A percentile compares a stretch with the other conserved stretches of the same genome.
Evolutionary conservation across 148 eudicot genomes (phyloP).

Genomic region (Oxyria digyna): DNA sequence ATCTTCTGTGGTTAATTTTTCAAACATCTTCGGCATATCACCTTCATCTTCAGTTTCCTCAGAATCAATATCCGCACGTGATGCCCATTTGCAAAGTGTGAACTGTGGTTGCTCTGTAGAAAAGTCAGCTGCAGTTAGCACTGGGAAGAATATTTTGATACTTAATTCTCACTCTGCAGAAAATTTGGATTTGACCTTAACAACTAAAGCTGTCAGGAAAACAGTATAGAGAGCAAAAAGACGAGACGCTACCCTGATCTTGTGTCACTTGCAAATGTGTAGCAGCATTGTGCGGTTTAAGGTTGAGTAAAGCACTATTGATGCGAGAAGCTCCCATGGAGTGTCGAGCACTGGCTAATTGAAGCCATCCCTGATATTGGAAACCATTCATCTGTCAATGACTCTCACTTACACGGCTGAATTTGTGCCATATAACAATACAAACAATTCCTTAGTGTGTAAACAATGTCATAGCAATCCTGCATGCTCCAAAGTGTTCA

Average conservation of each 20-base stretch:
- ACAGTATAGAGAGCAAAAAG: not conserved
- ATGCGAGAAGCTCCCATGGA: slow-evolving; percentile 84
- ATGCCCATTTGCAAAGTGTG: too few species aligned
- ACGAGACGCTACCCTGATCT: slow-evolving; percentile 29
- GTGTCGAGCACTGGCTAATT: slow-evolving; percentile 73
- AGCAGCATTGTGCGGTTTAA: slow-evolving; percentile 62
- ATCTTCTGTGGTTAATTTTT: too few species aligned
- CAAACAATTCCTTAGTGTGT: not conserved
- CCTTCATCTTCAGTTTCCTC: too few species aligned
- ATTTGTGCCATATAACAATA: not conserved
- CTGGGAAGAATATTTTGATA: too few species aligned
- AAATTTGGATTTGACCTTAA: too few species aligned
- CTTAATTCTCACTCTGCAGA: too few species aligned
- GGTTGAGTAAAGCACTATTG: slow-evolving; percentile 52
- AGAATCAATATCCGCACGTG: too few species aligned
- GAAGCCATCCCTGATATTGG: slow-evolving; percentile 63
- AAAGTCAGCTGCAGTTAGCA: too few species aligned
- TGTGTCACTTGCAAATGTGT: slow-evolving; percentile 39
- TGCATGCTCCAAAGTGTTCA: not conserved
- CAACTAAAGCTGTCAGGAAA: not conserved
- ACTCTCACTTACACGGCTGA: not conserved
- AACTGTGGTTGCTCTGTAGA: too few species aligned
- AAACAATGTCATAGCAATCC: not conserved
- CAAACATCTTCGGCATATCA: too few species aligned
- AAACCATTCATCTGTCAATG: not conserved